Evolutionary conservation across 2,329 filamentous ascomycete genomes (phyloP), one percentile per base, ranked within the genome.

Genomic region (Drechslerella dactyloides): DNA sequence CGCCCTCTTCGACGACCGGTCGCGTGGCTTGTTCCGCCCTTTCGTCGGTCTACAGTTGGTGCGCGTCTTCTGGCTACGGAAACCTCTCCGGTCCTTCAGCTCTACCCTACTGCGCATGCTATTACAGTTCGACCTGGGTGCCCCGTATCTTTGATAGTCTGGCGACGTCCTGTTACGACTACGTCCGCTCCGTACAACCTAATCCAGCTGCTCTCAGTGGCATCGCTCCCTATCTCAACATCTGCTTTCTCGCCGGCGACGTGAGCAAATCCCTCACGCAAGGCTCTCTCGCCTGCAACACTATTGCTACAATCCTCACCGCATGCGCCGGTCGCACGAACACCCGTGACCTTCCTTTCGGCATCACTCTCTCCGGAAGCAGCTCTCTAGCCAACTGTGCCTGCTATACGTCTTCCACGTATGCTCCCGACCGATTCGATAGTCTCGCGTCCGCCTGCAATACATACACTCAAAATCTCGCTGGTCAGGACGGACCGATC

Each of bases 31-130:
- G 68, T 57, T 65, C 68, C n/a, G 68, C 68, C 24, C 60, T 72
- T n/a, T 72, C 57, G 23, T 72, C 68, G 2, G 68, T 61, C 23
- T 72, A 72, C 60, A 72, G 68, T 30, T 72, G 60, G 68, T 72
- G 68, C 37, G 64, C 68, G 7, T 55, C 60, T 6, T 65, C 68
- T 5, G 68, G 68, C 17, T 72, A 51, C 30, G 44, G 23, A 17
- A 72, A 65, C 24, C 68, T 72, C 4, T 33, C 30, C 13, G 68
- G 68, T 5, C n/a, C 68, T 23, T 72, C 68, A 23, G 59, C 60
- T 23, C 60, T 72, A 7, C 60, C 68, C 8, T 72, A 60, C 35
- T 72, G 68, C 55, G 68, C 68, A 15, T 72, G 68, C 19, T 72
- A 72, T 27, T 65, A 72, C 54, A 21, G 52, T 17, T 51, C 30